Conservation (phyloP, 495 filamentous ascomycete genomes). For the Xylaria curta region DNA sequence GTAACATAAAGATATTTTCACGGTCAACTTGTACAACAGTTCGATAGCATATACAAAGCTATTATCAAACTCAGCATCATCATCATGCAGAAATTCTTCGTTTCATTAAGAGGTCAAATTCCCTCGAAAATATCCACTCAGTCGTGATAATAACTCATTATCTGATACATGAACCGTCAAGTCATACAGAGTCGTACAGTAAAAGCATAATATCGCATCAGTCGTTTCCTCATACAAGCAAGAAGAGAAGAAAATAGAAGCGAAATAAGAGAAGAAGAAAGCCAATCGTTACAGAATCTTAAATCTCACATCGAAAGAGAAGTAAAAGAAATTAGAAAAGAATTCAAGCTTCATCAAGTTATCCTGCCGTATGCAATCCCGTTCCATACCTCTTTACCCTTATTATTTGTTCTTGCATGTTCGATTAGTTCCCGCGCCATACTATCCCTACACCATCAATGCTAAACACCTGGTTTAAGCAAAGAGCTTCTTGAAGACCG, state of each 20-base stretch:
- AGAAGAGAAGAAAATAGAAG: not conserved
- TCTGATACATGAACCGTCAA: constrained; percentile 3
- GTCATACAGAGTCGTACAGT: constrained; percentile 3
- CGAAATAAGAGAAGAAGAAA: not conserved
- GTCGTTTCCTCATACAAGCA: constrained; percentile 18
- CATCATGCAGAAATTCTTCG: not conserved
- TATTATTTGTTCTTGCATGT: not conserved
- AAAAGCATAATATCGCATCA: constrained; percentile 2
- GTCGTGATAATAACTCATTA: constrained; percentile 3
- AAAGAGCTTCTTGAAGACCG: constrained; percentile 23
- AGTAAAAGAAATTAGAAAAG: not conserved
- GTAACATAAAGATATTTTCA: not conserved
- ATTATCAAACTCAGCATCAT: not conserved
- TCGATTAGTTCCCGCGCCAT: not conserved
- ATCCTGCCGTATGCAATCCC: not conserved
- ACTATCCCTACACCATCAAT: not conserved
- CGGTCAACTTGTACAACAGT: not conserved
- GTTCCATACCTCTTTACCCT: not conserved
- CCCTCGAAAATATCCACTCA: constrained; percentile 10
- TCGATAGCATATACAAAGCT: not conserved
- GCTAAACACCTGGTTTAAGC: not conserved
- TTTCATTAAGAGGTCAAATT: not conserved
- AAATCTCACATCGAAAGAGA: constrained; percentile 10
- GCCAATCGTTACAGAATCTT: not conserved
- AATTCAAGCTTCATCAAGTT: not conserved